Percentiles rank a stretch among this genome's conserved stretches.
Evolutionary conservation across 148 eudicot species (phyloP).

Genomic region (Persicaria tinctoria): DNA sequence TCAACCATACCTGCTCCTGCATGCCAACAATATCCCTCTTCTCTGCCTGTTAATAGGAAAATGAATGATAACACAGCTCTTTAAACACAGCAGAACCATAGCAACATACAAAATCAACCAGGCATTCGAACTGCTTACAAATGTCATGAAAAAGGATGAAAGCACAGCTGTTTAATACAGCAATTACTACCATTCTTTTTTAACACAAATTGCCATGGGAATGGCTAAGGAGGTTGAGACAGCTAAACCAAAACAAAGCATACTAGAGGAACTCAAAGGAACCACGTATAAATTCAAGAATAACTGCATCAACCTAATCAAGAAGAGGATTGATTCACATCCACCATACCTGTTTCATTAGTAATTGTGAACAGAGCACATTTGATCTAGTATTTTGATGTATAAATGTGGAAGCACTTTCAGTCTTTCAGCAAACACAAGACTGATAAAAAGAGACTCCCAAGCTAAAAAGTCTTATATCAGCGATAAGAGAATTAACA

Average conservation of each 20-base stretch:
- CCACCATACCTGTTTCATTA: background rate
- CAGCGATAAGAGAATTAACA: too few species aligned
- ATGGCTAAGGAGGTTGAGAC: background rate
- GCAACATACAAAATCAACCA: background rate
- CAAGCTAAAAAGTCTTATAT: too few species aligned
- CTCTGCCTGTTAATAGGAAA: slow-evolving; percentile 51
- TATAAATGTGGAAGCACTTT: too few species aligned
- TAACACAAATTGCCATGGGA: background rate
- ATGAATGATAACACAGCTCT: background rate
- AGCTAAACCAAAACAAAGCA: background rate
- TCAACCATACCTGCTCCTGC: slow-evolving; percentile 61
- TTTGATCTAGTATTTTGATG: too few species aligned
- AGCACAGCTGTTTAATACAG: background rate
- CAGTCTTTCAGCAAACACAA: too few species aligned
- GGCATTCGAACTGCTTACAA: background rate
- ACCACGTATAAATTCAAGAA: background rate
- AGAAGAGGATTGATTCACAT: background rate
- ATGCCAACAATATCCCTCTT: slow-evolving; percentile 45
- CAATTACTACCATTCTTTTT: background rate
- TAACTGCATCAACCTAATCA: background rate
- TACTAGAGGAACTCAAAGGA: background rate
- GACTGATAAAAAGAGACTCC: too few species aligned
- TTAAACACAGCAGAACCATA: background rate
- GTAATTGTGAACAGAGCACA: background rate
- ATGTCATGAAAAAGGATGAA: background rate